Base-by-base conservation (phyloP, 2,329 filamentous ascomycete species). In the Cordyceps pruinosa region DNA sequence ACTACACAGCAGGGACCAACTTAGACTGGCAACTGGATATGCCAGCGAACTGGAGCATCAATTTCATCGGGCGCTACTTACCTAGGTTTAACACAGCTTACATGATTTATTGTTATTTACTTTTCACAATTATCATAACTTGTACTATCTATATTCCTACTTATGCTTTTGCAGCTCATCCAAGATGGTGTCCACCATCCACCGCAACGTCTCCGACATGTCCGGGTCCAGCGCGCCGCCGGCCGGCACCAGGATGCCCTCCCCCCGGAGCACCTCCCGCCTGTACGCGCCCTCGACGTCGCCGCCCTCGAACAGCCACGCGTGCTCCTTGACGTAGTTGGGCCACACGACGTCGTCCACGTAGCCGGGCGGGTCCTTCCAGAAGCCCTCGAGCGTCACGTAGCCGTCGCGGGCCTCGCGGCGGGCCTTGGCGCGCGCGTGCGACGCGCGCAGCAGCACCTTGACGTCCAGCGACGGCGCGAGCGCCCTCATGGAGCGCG, bases 261-360 rank as follows among this genome's bases (percentile, higher is more conserved):
- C 72, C 57, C 67, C 68, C 25, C 62, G 60, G 62, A 82, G 69
- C 48, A 78, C 74, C 0, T 74, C 71, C 19, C 72, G 67, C 41
- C 81, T 75, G 10, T 85, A 67, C 47, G 72, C 66, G 0, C 81
- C 81, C 63, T 88, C 81, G 0, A 90, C 88, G 67, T 92, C 75
- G 0, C 83, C 86, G 8, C 75, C 73, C 61, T 85, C 72, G 67
- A 97, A 94, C 69, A 99, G 75, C 79, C 89, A 96, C 23, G 77
- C 76, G 73, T 97, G 92, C 65, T 90, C 84, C 54, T 81, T 77
- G 4, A 88, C 89, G 71, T 97, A 97, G 65, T 96, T 93, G 4
- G 93, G 93, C 94, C 94, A 99, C 5, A 99, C 94, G 56, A 99
- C 82, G 68, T 88, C 83, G 69, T 97, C 92, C 37, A 97, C 91